Conservation (phyloP, 164 flowering plant species). For the Berberis vulgaris region DNA sequence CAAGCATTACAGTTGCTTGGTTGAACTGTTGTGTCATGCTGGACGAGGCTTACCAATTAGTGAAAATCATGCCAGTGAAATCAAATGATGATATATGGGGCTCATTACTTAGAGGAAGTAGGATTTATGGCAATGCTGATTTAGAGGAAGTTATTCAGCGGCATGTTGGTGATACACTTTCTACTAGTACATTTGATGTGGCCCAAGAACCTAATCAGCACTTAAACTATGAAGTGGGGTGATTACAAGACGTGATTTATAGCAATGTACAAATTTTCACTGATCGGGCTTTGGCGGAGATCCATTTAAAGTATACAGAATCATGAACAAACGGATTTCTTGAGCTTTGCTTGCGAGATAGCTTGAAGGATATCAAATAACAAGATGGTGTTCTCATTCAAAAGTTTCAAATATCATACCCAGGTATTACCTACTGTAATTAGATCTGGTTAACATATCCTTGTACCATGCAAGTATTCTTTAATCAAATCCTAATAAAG, state of each 20-base stretch:
- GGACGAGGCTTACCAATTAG: constrained; percentile 12
- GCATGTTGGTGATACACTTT: background rate
- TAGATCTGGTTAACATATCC: no score
- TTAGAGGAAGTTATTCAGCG: constrained; percentile 2
- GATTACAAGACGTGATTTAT: background rate
- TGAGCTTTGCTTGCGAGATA: no score
- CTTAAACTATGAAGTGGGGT: constrained; percentile 12
- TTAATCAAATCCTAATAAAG: no score
- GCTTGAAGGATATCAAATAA: no score
- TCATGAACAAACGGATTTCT: no score
- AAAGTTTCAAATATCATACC: no score
- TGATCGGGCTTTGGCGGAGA: no score
- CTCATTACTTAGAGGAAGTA: constrained; percentile 12
- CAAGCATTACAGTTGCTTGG: constrained; percentile 41
- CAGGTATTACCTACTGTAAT: no score
- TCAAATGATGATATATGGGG: constrained; percentile 10
- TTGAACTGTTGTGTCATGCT: constrained; percentile 29
- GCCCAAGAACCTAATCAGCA: background rate
- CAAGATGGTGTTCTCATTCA: no score
- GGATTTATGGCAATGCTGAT: constrained; percentile 4
- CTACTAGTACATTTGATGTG: background rate
- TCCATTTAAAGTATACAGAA: no score
- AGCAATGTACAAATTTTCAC: no score
- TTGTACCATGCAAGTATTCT: no score
- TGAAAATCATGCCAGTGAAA: constrained; percentile 1